These are phyloP conservation scores for Discostella stelligera DNA, from an alignment of 352 stramenopile species.

Conservation along the genomic window DNA sequence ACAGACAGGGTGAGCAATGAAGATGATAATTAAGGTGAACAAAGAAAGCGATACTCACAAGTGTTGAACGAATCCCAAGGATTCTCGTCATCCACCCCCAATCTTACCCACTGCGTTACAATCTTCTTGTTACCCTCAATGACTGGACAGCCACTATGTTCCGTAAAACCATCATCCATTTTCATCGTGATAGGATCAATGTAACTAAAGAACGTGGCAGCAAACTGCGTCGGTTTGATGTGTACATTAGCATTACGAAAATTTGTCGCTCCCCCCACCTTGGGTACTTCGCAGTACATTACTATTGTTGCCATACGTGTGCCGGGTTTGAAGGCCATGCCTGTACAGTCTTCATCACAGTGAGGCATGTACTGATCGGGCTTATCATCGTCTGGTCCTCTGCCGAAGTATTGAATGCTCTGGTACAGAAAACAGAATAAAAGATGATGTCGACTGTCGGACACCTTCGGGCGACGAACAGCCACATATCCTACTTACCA, in stretches of 20 bases:
- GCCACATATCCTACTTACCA: too few species aligned
- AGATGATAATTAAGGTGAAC: not conserved
- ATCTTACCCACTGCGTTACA: constrained; percentile 76
- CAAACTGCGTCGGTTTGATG: constrained; percentile 64
- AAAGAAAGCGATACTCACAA: constrained; percentile 21
- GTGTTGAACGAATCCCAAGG: constrained; percentile 79
- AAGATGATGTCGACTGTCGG: too few species aligned
- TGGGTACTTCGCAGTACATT: constrained; percentile 74
- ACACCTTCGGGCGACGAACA: too few species aligned
- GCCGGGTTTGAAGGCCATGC: constrained; percentile 60
- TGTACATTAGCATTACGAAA: constrained; percentile 73
- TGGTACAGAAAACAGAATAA: too few species aligned
- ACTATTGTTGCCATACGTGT: constrained; percentile 77
- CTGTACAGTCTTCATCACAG: constrained; percentile 79
- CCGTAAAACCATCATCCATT: constrained; percentile 69
- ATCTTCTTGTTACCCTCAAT: constrained; percentile 74
- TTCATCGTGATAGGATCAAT: constrained; percentile 56
- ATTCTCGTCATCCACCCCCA: constrained; percentile 71
- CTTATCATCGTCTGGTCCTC: constrained; percentile 55
- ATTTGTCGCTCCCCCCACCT: constrained; percentile 65
- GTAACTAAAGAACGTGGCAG: constrained; percentile 79
- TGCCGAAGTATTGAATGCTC: constrained; percentile 81
- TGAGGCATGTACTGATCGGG: constrained; percentile 73
- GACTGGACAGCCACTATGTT: constrained; percentile 76
- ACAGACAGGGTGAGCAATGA: not conserved